Evolutionary conservation across 768 basidiomycete species (phyloP).

Genomic region (Russula foetens): DNA sequence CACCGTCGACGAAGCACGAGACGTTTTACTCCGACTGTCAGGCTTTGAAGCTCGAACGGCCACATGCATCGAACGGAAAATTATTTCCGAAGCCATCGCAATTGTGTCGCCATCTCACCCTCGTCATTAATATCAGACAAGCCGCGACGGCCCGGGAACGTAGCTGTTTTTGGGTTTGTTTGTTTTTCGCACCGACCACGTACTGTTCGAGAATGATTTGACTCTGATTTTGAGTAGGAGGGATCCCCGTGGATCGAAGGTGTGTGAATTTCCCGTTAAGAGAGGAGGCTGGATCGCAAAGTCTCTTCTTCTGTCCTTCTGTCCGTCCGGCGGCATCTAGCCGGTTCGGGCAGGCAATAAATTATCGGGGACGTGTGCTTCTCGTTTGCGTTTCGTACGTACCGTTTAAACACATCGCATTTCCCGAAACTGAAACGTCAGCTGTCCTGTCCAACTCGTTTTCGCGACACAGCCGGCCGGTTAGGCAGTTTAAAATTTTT

Average conservation of each 20-base stretch:
- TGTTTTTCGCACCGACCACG: too few species aligned
- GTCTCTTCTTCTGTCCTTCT: too few species aligned
- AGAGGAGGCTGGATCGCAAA: too few species aligned
- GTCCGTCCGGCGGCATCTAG: not conserved
- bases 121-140: too few species aligned
- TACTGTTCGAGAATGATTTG: not conserved
- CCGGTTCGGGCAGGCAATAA: constrained; percentile 5
- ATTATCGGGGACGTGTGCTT: constrained; percentile 5
- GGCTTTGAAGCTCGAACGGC: too few species aligned
- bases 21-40: not conserved
- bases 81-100: too few species aligned
- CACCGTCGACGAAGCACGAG: not conserved
- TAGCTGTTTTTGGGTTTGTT: too few species aligned
- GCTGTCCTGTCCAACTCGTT: not conserved
- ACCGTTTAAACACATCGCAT: not conserved
- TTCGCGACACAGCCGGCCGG: not conserved
- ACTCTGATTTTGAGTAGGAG: not conserved
- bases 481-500: not conserved
- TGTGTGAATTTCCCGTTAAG: not conserved
- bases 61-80: not conserved
- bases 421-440: not conserved
- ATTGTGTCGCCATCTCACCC: too few species aligned
- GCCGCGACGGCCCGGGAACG: too few species aligned
- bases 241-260: not conserved
- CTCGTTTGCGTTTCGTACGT: not conserved